These are phyloP conservation scores for Vitis cinerea DNA, from an alignment of 164 flowering plant species.

Conservation along the genomic window DNA sequence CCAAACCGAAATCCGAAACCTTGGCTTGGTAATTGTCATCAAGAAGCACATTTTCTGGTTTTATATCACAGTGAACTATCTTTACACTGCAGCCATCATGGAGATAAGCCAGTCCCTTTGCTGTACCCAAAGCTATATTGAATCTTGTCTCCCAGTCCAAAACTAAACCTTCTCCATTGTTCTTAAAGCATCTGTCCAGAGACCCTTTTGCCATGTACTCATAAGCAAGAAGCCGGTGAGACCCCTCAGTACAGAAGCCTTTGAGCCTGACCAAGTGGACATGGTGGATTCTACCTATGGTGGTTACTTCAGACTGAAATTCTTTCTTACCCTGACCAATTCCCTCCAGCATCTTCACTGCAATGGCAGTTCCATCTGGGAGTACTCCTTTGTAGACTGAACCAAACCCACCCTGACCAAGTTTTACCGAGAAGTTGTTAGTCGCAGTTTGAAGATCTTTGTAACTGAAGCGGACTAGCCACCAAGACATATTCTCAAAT, in stretches of 20 bases:
- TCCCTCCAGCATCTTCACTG: slow-evolving; percentile 12
- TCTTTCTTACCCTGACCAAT: slow-evolving; percentile 8
- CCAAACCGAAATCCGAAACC: slow-evolving; percentile 20
- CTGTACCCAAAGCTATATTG: slow-evolving; percentile 13
- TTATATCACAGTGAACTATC: slow-evolving; percentile 15
- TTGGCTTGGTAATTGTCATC: slow-evolving; percentile 13
- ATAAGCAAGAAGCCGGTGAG: slow-evolving; percentile 13
- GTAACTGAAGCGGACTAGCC: slow-evolving; percentile 5
- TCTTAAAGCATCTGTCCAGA: slow-evolving; percentile 12
- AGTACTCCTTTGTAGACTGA: slow-evolving; percentile 9
- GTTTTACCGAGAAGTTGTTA: slow-evolving; percentile 5
- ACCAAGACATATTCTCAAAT: not conserved
- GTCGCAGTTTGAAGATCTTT: slow-evolving; percentile 12
- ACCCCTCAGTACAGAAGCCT: slow-evolving; percentile 19
- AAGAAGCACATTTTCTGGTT: slow-evolving; percentile 21
- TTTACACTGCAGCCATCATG: slow-evolving; percentile 16
- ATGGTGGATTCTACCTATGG: slow-evolving; percentile 20
- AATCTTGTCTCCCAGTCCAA: slow-evolving; percentile 17
- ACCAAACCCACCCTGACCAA: slow-evolving; percentile 9
- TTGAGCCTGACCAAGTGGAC: slow-evolving; percentile 12
- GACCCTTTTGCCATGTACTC: slow-evolving; percentile 18
- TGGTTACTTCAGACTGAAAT: slow-evolving; percentile 14
- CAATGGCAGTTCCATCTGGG: slow-evolving; percentile 5
- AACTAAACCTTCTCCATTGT: not conserved
- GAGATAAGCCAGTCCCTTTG: slow-evolving; percentile 20